A percentile compares a stretch with the other conserved stretches of the same genome.
These are phyloP conservation scores for Ganoderma meredithae DNA, from an alignment of 1,284 basidiomycete species.

Conservation along the genomic window DNA sequence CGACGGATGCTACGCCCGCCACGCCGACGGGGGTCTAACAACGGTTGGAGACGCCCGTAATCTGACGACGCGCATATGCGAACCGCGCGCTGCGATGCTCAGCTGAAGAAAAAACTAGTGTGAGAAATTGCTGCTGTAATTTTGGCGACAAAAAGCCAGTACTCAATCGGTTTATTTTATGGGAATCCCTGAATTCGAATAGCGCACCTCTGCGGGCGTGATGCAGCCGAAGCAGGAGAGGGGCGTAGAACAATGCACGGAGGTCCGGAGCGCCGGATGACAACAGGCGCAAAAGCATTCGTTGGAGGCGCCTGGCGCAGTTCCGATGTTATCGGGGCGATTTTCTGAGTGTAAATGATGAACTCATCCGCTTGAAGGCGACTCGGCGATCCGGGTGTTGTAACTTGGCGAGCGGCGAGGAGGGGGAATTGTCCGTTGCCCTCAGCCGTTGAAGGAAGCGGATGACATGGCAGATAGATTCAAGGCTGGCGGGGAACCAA, in stretches of 20 bases:
- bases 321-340: background rate
- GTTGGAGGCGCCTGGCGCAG: background rate
- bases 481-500: background rate
- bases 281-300: background rate
- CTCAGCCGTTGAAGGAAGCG: background rate
- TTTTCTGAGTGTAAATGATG: background rate
- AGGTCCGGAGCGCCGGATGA: background rate
- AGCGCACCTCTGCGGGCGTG: background rate
- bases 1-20: conserved; percentile 13
- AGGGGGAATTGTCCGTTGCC: background rate
- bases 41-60: conserved; percentile 7
- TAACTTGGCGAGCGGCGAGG: background rate
- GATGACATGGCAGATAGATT: background rate
- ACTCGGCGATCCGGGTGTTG: background rate
- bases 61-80: background rate
- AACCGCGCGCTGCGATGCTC: conserved; percentile 2
- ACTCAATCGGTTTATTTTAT: background rate
- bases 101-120: background rate
- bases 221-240: background rate
- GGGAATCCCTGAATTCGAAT: background rate
- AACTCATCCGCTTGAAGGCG: background rate
- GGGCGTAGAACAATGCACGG: background rate
- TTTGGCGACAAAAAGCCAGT: background rate
- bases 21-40: conserved; percentile 10
- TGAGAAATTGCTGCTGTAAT: background rate